Percentiles rank a stretch among this genome's conserved stretches.
Conservation (phyloP, 768 basidiomycete species). For the Amanita inopinata region DNA sequence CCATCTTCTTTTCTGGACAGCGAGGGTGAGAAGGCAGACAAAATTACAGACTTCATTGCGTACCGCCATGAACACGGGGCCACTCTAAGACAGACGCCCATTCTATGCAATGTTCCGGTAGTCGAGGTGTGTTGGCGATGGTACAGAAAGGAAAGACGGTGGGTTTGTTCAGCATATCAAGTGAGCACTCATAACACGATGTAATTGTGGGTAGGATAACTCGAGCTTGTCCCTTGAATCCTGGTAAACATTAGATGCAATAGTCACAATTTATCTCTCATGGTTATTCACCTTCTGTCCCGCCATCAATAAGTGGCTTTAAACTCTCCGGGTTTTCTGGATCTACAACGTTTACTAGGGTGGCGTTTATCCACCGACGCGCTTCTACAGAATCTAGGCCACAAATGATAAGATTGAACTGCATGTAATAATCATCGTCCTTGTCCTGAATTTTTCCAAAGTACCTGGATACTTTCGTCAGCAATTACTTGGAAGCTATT, state of each 20-base stretch:
- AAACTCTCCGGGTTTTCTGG: conserved; percentile 86
- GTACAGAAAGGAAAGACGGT: conserved; percentile 98
- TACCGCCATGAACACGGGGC: conserved; percentile 89
- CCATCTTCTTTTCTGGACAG: conserved; percentile 79
- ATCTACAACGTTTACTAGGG: conserved; percentile 90
- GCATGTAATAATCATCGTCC: conserved; percentile 87
- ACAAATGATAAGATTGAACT: conserved; percentile 95
- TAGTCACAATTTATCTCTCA: background rate
- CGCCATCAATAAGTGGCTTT: conserved; percentile 96
- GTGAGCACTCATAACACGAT: conserved; percentile 96
- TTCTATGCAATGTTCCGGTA: conserved; percentile 98
- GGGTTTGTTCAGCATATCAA: conserved; percentile 97
- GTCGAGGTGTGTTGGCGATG: conserved; percentile 95
- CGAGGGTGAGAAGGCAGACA: background rate
- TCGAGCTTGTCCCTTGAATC: conserved; percentile 97
- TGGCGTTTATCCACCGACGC: conserved; percentile 97
- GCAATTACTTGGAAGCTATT: conserved; percentile 1
- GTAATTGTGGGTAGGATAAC: conserved; percentile 93
- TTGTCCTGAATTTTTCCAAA: conserved; percentile 99
- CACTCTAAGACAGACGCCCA: conserved; percentile 99
- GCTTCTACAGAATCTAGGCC: conserved; percentile 97
- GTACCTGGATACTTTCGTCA: conserved; percentile 42
- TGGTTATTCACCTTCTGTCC: conserved; percentile 77
- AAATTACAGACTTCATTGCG: conserved; percentile 11
- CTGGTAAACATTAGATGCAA: conserved; percentile 29